Conservation (phyloP, 2,329 filamentous ascomycete genomes). For the Pseudocercospora fijiensis region DNA sequence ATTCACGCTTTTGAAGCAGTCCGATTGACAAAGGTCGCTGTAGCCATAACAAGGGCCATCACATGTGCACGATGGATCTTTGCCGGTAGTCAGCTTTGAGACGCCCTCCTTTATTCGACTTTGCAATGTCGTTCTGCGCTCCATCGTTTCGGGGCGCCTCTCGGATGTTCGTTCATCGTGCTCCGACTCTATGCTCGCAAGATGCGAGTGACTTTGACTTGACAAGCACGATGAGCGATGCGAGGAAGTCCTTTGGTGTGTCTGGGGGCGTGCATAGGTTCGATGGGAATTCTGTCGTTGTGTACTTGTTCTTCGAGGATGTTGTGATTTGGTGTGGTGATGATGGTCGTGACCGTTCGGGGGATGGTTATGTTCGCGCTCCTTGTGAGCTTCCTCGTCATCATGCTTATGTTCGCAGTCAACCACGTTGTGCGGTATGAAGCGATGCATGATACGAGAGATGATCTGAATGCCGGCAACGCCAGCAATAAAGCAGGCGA, state of each 20-base stretch:
- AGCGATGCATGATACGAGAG: constrained; percentile 69
- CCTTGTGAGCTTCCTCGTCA: constrained; percentile 53
- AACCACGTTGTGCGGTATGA: constrained; percentile 75
- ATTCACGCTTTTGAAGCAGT: constrained; percentile 57
- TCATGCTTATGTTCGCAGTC: constrained; percentile 75
- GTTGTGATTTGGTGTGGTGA: constrained; percentile 27
- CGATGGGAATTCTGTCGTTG: constrained; percentile 28
- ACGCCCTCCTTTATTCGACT: constrained; percentile 46
- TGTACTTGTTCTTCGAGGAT: constrained; percentile 12
- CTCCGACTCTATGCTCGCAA: background rate
- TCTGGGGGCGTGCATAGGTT: constrained; percentile 21
- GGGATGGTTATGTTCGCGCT: constrained; percentile 25
- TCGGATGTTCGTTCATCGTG: background rate
- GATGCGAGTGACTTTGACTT: constrained; percentile 25
- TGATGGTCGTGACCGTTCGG: constrained; percentile 33
- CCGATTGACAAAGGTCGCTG: constrained; percentile 60
- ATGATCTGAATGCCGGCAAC: constrained; percentile 74
- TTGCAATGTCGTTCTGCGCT: constrained; percentile 43
- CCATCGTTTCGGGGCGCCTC: background rate
- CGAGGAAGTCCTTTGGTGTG: constrained; percentile 26
- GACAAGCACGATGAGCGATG: constrained; percentile 28
- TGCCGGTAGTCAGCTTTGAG: constrained; percentile 48
- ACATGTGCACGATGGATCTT: constrained; percentile 52
- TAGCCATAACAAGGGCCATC: constrained; percentile 62
- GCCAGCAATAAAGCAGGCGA: constrained; percentile 67